Conservation (phyloP, 306 rosid species). For the Prunus dulcis region DNA sequence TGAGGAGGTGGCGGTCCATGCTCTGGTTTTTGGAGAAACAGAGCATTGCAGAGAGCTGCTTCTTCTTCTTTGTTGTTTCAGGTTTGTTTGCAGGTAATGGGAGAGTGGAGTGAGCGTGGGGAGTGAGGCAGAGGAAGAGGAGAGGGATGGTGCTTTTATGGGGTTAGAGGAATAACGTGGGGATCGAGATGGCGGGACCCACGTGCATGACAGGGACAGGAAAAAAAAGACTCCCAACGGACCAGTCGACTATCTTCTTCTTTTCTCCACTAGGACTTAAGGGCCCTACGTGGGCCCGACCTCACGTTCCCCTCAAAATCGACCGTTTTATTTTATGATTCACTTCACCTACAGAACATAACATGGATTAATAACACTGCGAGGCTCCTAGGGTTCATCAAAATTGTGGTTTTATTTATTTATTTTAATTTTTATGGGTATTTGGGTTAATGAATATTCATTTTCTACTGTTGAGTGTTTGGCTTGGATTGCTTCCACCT, state of each 20-base stretch:
- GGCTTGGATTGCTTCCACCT: not conserved
- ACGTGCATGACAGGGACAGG: not conserved
- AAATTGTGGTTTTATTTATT: not conserved
- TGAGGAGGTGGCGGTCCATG: not conserved
- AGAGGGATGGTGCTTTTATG: not conserved
- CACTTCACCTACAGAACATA: no score
- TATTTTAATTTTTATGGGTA: not conserved
- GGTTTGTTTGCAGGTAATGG: not conserved
- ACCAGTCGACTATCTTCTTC: not conserved
- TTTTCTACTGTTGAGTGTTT: not conserved
- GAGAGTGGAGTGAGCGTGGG: no score
- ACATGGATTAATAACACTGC: not conserved
- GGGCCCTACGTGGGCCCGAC: not conserved
- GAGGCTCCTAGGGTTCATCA: not conserved
- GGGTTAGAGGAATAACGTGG: not conserved
- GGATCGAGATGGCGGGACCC: not conserved
- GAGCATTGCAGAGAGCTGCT: not conserved
- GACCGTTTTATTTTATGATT: slow-evolving; percentile 5
- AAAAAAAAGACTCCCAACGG: not conserved
- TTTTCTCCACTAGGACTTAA: not conserved
- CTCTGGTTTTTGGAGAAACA: not conserved
- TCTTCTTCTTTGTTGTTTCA: not conserved
- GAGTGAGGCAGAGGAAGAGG: not conserved
- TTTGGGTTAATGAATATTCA: not conserved
- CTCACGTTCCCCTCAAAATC: not conserved